Evolutionary conservation across 768 basidiomycete genomes (phyloP).

Genomic region (Boletus eberwhitei): DNA sequence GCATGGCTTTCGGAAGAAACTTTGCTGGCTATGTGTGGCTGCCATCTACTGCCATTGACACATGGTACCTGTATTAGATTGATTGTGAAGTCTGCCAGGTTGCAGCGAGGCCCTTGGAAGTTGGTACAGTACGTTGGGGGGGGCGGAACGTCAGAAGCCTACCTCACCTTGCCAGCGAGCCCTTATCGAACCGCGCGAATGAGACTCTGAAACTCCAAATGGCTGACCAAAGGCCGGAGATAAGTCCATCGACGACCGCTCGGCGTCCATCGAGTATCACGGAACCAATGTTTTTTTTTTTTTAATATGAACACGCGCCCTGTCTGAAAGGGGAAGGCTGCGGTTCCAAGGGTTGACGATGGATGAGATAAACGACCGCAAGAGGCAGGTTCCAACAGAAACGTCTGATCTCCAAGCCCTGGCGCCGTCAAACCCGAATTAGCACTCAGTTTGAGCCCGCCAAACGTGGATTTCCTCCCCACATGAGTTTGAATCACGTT

Average conservation of each 20-base stretch:
- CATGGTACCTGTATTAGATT: background rate
- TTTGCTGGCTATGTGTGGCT: constrained; percentile 1
- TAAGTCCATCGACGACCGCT: constrained; percentile 13
- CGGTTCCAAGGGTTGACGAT: constrained; percentile 4
- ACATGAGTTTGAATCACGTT: background rate
- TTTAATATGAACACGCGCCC: constrained; percentile 10
- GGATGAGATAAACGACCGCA: constrained; percentile 18
- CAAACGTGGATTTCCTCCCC: constrained; percentile 13
- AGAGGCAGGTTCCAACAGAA: constrained; percentile 31
- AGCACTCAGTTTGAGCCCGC: constrained; percentile 19
- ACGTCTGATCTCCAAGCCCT: constrained; percentile 23
- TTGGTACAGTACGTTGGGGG: background rate
- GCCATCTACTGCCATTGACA: constrained; percentile 6
- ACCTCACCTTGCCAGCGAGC: background rate
- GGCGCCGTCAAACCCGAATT: constrained; percentile 4
- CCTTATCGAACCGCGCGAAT: constrained; percentile 3
- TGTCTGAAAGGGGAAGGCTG: constrained; percentile 4
- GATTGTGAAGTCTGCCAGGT: background rate
- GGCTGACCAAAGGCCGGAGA: constrained; percentile 1
- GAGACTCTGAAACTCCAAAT: background rate
- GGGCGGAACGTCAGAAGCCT: background rate
- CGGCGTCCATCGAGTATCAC: background rate
- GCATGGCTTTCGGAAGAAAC: background rate
- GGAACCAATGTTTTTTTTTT: background rate
- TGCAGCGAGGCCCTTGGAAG: background rate